Percentiles rank a stretch among this genome's conserved stretches.
phyloP scores from a whole-genome alignment of 106 monocot species.

The Dendrobium catenatum region DNA sequence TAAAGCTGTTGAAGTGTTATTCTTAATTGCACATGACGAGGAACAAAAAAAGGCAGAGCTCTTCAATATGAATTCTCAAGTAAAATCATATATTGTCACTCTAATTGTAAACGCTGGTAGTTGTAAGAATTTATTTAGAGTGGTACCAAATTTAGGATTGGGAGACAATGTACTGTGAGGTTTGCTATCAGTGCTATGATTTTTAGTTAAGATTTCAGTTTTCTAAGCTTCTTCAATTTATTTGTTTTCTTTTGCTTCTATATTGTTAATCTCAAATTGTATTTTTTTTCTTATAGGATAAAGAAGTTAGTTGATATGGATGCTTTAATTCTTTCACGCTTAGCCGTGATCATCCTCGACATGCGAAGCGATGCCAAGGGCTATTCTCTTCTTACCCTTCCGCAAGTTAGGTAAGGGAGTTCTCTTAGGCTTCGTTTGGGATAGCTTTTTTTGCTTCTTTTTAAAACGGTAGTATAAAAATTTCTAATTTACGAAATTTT shows the following conservation, averaged over 20 bases:
- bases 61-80: no score
- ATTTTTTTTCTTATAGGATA: conserved; percentile 30
- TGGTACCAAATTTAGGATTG: no score
- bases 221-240: background rate
- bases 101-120: no score
- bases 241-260: background rate
- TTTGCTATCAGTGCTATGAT: background rate
- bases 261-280: background rate
- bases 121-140: no score
- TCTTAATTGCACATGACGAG: no score
- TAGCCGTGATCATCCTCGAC: conserved; percentile 40
- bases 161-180: no score
- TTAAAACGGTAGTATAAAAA: background rate
- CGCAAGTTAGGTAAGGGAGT: conserved; percentile 52
- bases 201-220: background rate
- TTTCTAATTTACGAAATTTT: background rate
- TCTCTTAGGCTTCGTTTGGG: background rate
- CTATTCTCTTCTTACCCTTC: conserved; percentile 46
- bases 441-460: background rate
- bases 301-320: conserved; percentile 61
- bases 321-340: conserved; percentile 36
- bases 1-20: no score
- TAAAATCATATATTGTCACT: no score
- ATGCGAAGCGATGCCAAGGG: conserved; percentile 58
- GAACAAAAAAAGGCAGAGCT: no score